Evolutionary conservation across 192 early-diverging fungal genomes (phyloP).

Genomic region (Backusella psychrophila): DNA sequence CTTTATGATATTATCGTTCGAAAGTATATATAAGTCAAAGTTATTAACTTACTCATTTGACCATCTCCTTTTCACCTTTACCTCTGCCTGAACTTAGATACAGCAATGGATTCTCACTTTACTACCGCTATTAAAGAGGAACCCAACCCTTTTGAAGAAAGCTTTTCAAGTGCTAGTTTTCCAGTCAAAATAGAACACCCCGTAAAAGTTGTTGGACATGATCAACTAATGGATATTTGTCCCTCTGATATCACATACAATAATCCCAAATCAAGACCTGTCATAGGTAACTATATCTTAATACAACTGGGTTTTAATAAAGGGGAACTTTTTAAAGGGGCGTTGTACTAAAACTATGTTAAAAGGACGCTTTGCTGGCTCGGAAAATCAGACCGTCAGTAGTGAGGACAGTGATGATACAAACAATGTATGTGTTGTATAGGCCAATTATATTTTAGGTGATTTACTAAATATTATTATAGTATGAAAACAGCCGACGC

Average conservation of each 20-base stretch:
- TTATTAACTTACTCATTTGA: not conserved
- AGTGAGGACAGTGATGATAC: slow-evolving; percentile 5
- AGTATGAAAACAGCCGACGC: not conserved
- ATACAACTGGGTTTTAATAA: not conserved
- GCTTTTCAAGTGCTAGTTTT: not conserved
- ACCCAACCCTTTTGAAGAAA: slow-evolving; percentile 10
- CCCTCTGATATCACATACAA: not conserved
- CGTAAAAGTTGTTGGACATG: not conserved
- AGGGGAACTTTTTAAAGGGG: not conserved
- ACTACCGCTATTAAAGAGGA: not conserved
- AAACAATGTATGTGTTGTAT: not conserved
- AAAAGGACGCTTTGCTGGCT: not conserved
- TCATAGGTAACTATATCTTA: not conserved
- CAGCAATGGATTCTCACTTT: not conserved
- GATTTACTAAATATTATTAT: not conserved
- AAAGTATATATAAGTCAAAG: not conserved
- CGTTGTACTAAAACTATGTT: not conserved
- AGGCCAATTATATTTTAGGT: not conserved
- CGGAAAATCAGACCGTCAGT: slow-evolving; percentile 1
- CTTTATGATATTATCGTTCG: not conserved
- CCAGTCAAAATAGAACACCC: not conserved
- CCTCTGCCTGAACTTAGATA: not conserved
- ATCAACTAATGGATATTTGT: not conserved
- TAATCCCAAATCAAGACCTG: not conserved
- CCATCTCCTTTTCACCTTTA: not conserved